Evolutionary conservation across 257 asterid genomes (phyloP), one percentile per base, ranked within the genome.

Genomic region (Phtheirospermum japonicum): DNA sequence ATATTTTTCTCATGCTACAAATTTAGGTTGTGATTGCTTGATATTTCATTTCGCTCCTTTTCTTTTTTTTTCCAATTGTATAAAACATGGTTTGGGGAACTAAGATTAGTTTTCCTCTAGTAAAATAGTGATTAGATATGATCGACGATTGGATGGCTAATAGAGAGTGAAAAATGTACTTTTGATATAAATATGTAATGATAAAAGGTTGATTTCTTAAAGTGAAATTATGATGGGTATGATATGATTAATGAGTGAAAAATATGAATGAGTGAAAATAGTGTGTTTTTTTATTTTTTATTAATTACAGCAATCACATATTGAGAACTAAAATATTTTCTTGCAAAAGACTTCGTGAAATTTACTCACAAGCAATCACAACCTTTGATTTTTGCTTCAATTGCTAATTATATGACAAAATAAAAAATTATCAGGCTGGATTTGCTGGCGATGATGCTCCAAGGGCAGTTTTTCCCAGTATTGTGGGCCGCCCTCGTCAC

Each of bases 361-460:
- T n/a, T n/a, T n/a, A 40, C 16, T 40, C 0, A 6, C 48, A 40
- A 40, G 4, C 16, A n/a, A 11, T 40, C n/a, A n/a, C 16, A 11
- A 6, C 48, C 48, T 40, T 40, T 11, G 12, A 31, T 14, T 40
- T 28, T 55, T 56, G 59, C 20, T 65, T 59, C 28, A n/a, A 30
- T 53, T 36, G 33, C 54, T 67, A 16, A 32, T 49, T 17, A n/a
- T 10, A 7, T 48, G 30, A 55, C 33, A 54, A 48, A n/a, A n/a
- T n/a, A n/a, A 67, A 16, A 66, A 64, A 33, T n/a, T 43, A 5
- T 67, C 53, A 77, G 86, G 86, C 83, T 67, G 81, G 83, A 59
- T 80, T 80, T 77, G 86, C 83, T 23, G 83, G 83, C 56, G 83
- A 80, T 14, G 86, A 80, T 75, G 86, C 86, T 50, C 86, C 86